A percentile compares a stretch with the other conserved stretches of the same genome.
Conservation (phyloP, 352 stramenopile species). For the Phytophthora quininea region DNA sequence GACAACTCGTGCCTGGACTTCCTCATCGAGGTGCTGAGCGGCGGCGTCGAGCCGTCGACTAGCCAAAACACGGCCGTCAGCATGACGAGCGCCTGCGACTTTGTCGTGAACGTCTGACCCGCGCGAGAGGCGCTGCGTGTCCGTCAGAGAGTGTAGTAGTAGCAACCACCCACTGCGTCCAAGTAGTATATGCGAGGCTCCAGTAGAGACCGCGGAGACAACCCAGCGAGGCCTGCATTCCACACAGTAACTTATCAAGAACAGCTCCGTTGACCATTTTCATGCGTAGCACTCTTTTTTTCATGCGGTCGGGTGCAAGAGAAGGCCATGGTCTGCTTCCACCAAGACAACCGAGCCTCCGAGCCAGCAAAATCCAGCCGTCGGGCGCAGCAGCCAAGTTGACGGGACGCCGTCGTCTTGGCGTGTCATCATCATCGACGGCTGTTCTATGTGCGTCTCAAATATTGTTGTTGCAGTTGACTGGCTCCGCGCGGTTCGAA, state of each 20-base stretch:
- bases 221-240: not conserved
- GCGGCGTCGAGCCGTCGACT: not conserved
- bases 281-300: not conserved
- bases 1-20: conserved; percentile 50
- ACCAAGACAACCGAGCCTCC: too few species aligned
- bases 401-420: too few species aligned
- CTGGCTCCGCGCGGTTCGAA: too few species aligned
- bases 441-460: too few species aligned
- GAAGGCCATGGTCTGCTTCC: not conserved
- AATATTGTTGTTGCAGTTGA: too few species aligned
- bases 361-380: too few species aligned
- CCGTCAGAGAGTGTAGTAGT: conserved; percentile 14
- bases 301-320: not conserved
- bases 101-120: conserved; percentile 26
- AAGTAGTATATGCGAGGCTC: conserved; percentile 1
- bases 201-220: not conserved
- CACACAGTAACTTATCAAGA: conserved; percentile 5
- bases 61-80: not conserved
- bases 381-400: too few species aligned
- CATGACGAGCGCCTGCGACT: conserved; percentile 3
- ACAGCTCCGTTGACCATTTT: not conserved
- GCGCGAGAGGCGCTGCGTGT: not conserved
- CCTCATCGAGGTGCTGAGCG: conserved; percentile 44
- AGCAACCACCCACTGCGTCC: conserved; percentile 8
- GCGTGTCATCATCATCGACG: too few species aligned